These are phyloP conservation scores for Dactylorhiza incarnata DNA, from an alignment of 106 monocot species.

Conservation along the genomic window DNA sequence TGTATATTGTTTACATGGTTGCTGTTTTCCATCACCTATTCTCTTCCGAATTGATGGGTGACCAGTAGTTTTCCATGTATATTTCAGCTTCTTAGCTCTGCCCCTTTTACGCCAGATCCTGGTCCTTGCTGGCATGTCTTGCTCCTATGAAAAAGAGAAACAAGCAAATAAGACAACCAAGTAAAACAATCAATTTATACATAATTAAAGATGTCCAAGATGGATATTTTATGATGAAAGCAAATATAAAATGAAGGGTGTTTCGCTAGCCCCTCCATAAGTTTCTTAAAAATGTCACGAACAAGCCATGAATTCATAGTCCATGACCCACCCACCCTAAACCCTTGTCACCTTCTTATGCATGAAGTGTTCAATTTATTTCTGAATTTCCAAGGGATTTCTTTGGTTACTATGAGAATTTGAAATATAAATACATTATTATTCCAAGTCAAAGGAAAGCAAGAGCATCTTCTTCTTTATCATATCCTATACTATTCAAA, in stretches of 20 bases:
- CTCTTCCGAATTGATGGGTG: slow-evolving; percentile 88
- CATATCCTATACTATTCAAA: no score
- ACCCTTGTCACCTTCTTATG: no score
- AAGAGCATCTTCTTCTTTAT: no score
- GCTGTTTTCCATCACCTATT: slow-evolving; percentile 75
- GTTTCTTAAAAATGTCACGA: no score
- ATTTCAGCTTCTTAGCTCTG: slow-evolving; percentile 69
- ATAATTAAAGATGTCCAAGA: background rate
- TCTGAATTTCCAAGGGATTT: no score
- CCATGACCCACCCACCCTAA: no score
- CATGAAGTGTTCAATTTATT: no score
- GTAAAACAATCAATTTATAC: background rate
- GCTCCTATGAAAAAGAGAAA: slow-evolving; percentile 36
- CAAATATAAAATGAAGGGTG: background rate
- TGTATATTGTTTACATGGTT: slow-evolving; percentile 72
- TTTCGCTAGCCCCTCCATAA: no score
- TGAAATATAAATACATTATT: no score
- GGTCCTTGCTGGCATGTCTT: slow-evolving; percentile 54
- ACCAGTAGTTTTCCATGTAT: slow-evolving; percentile 95
- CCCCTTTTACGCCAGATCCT: slow-evolving; percentile 68
- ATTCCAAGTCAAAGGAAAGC: no score
- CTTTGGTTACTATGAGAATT: no score
- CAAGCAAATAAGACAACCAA: slow-evolving; percentile 1
- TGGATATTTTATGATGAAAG: background rate
- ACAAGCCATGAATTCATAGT: no score